phyloP scores from a whole-genome alignment of 495 filamentous ascomycete genomes.

The Penicillium lividum region DNA sequence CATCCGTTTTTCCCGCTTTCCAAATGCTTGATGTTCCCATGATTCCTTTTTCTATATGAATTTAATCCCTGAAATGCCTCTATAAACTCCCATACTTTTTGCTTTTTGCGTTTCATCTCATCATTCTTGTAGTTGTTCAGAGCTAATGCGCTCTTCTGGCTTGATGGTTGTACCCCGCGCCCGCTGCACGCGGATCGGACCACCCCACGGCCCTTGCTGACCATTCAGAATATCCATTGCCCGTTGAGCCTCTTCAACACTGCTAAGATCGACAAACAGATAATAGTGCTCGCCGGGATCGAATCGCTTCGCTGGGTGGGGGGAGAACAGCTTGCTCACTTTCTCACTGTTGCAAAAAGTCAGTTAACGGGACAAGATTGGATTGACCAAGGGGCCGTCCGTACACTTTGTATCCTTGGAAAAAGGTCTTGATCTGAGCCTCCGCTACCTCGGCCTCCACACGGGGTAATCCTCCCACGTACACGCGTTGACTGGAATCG shows the following conservation, averaged over 20 bases:
- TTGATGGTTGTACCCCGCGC: slow-evolving; percentile 35
- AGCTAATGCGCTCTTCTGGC: slow-evolving; percentile 8
- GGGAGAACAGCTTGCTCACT: slow-evolving; percentile 64
- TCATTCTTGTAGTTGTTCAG: background rate
- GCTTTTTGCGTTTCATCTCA: background rate
- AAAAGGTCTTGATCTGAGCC: slow-evolving; percentile 56
- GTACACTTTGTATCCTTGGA: slow-evolving; percentile 57
- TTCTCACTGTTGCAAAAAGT: slow-evolving; percentile 36
- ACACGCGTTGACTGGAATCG: slow-evolving; percentile 56
- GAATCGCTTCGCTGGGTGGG: slow-evolving; percentile 53
- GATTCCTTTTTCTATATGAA: background rate
- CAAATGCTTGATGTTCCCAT: background rate
- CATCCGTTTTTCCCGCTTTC: slow-evolving; percentile 15
- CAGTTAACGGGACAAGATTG: slow-evolving; percentile 1
- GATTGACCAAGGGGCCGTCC: slow-evolving; percentile 8
- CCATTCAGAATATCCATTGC: slow-evolving; percentile 44
- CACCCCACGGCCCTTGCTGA: slow-evolving; percentile 47
- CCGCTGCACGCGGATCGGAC: slow-evolving; percentile 42
- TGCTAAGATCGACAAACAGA: slow-evolving; percentile 66
- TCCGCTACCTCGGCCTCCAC: slow-evolving; percentile 57
- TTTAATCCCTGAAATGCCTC: background rate
- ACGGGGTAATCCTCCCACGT: slow-evolving; percentile 62
- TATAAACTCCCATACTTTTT: background rate
- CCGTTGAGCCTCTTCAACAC: slow-evolving; percentile 55
- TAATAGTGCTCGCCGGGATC: slow-evolving; percentile 63